Evolutionary conservation across 768 basidiomycete genomes (phyloP), one percentile per base, ranked within the genome.

Genomic region (Ephemerocybe angulata): DNA sequence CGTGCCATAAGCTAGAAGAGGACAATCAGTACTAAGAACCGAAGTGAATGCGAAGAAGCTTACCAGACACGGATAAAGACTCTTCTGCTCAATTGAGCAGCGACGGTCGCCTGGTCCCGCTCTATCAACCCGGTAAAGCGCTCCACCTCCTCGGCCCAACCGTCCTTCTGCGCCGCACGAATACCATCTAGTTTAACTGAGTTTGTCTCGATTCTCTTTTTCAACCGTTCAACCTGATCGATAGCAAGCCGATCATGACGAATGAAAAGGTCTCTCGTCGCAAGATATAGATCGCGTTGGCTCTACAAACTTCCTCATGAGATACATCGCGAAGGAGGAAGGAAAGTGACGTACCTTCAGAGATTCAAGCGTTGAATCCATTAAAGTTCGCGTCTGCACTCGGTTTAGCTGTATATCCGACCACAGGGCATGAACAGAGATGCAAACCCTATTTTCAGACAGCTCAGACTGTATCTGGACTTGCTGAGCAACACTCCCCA

Each of bases 1-100:
- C 94, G 63, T 96, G 90, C 93, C 94, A 98, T 81, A 97, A 83
- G 60, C 94, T 93, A n/a, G n/a, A n/a, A n/a, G n/a, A n/a, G n/a
- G n/a, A n/a, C n/a, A n/a, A n/a, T n/a, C n/a, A n/a, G n/a, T n/a
- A n/a, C n/a, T n/a, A n/a, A n/a, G n/a, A n/a, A n/a, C n/a, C n/a
- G n/a, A n/a, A n/a, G n/a, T 35, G 33, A 35, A 35, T 35, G 33
- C 33, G 8, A 35, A 67, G n/a, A n/a, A n/a, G n/a, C 84, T 63
- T 63, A 93, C 91, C 86, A 90, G 53, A 88, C 87, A 51, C 90
- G 85, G 55, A 96, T 87, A 65, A 94, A 97, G 10, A 94, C 84
- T 19, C 96, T 77, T 50, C 96, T 74, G 55, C 81, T 84, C 38
- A 97, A 75, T 53, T 87, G 81, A 4, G 83, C 79, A 21, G 82